phyloP scores from a whole-genome alignment of 495 filamentous ascomycete genomes.

The Endocarpon pusillum region DNA sequence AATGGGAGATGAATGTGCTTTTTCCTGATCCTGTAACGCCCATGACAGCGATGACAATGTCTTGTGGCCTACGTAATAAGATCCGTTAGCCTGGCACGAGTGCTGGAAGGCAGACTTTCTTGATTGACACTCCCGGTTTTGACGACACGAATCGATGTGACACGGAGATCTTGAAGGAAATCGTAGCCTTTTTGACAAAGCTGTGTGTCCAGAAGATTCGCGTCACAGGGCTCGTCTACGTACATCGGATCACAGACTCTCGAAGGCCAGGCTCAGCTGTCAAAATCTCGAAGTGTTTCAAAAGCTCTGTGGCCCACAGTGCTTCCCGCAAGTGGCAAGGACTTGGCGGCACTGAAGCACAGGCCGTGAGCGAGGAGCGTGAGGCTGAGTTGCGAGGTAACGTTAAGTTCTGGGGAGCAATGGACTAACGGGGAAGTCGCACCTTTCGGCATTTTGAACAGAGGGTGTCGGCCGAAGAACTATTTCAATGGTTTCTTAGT shows the following conservation, averaged over 20 bases:
- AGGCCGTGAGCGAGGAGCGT: too few species aligned
- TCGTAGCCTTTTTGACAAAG: slow-evolving; percentile 9
- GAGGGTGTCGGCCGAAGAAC: too few species aligned
- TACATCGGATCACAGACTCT: slow-evolving; percentile 26
- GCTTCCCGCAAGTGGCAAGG: too few species aligned
- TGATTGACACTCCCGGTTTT: slow-evolving; percentile 35
- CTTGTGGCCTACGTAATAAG: too few species aligned
- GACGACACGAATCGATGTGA: slow-evolving; percentile 29
- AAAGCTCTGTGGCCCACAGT: slow-evolving; percentile 26
- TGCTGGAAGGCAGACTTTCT: slow-evolving; percentile 11
- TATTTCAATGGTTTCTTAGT: too few species aligned
- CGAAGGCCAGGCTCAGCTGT: slow-evolving; percentile 22
- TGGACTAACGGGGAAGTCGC: too few species aligned
- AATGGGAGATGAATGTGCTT: slow-evolving; percentile 9
- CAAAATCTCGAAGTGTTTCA: slow-evolving; percentile 27
- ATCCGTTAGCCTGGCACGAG: too few species aligned
- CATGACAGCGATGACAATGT: slow-evolving; percentile 17
- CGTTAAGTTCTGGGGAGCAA: too few species aligned
- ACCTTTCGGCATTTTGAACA: too few species aligned
- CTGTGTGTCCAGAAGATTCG: slow-evolving; percentile 7
- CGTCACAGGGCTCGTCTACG: too few species aligned
- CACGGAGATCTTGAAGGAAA: slow-evolving; percentile 20
- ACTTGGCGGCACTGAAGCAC: too few species aligned
- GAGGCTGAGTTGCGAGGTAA: too few species aligned
- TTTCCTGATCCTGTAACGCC: slow-evolving; percentile 15